Evolutionary conservation across 352 stramenopile genomes (phyloP).

Genomic region (Nothophytophthora sp.): DNA sequence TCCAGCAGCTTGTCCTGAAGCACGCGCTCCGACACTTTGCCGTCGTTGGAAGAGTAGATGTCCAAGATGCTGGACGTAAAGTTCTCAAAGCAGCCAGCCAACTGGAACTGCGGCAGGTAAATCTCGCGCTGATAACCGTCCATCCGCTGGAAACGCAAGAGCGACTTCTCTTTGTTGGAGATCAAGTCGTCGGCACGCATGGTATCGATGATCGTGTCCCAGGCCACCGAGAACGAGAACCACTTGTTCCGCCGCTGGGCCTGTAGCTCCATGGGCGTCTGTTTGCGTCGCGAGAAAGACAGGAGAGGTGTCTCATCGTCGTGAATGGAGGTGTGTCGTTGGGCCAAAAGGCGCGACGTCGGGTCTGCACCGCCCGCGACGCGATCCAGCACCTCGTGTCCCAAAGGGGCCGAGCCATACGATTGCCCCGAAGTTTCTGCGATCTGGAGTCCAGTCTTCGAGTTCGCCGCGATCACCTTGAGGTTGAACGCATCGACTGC

Average conservation of each 20-base stretch:
- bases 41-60: slow-evolving; percentile 62
- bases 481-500: slow-evolving; percentile 86
- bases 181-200: slow-evolving; percentile 94
- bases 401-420: slow-evolving; percentile 52
- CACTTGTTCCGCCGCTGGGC: slow-evolving; percentile 97
- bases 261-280: slow-evolving; percentile 77
- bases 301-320: slow-evolving; percentile 79
- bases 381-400: slow-evolving; percentile 62
- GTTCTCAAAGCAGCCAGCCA: slow-evolving; percentile 96
- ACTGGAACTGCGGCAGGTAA: slow-evolving; percentile 98
- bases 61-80: slow-evolving; percentile 81
- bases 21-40: slow-evolving; percentile 63
- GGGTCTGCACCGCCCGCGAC: slow-evolving; percentile 38
- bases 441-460: slow-evolving; percentile 75
- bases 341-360: slow-evolving; percentile 26
- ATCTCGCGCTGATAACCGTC: slow-evolving; percentile 97
- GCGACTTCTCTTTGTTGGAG: slow-evolving; percentile 83
- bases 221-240: slow-evolving; percentile 98
- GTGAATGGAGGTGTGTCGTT: slow-evolving; percentile 33
- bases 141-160: slow-evolving; percentile 97
- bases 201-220: slow-evolving; percentile 97
- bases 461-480: slow-evolving; percentile 81
- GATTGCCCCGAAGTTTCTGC: slow-evolving; percentile 31
- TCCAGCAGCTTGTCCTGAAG: slow-evolving; percentile 87
- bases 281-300: slow-evolving; percentile 86